phyloP scores from a whole-genome alignment of 192 early-diverging fungal species.

The Podila verticillata region DNA sequence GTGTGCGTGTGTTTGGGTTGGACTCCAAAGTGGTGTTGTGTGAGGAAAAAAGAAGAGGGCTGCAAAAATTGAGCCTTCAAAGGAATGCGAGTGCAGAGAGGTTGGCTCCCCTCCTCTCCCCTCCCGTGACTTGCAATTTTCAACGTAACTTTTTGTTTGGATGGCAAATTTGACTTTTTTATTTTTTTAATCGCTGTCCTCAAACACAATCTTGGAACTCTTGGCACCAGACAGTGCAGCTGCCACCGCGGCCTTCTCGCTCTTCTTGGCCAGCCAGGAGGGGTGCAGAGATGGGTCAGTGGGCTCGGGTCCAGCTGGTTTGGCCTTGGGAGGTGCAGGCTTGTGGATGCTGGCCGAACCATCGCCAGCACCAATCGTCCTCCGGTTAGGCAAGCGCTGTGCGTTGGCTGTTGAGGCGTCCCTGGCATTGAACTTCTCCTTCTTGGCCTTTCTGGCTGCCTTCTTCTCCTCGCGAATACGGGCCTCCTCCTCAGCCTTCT shows the following conservation, averaged over 20 bases:
- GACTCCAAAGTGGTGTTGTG: constrained; percentile 3
- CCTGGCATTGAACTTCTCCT: constrained; percentile 30
- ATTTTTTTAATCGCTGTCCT: constrained; percentile 42
- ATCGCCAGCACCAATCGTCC: constrained; percentile 37
- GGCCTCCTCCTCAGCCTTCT: constrained; percentile 56
- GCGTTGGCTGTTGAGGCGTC: constrained; percentile 42
- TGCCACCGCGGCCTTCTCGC: constrained; percentile 50
- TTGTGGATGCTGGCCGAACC: constrained; percentile 25
- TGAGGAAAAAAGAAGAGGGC: neutral
- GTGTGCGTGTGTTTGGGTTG: neutral
- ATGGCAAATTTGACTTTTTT: neutral
- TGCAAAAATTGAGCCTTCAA: neutral
- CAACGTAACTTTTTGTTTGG: neutral
- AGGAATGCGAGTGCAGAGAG: neutral
- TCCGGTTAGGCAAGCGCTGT: constrained; percentile 22
- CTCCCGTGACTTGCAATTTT: too few species aligned
- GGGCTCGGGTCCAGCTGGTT: constrained; percentile 27
- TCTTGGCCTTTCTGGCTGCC: constrained; percentile 29
- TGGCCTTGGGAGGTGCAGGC: constrained; percentile 1
- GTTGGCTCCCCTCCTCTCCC: neutral
- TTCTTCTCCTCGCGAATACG: constrained; percentile 36
- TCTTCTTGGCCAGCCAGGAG: constrained; percentile 51
- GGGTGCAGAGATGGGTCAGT: constrained; percentile 45
- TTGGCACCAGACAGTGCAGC: constrained; percentile 54
- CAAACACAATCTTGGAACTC: constrained; percentile 61